phyloP scores from a whole-genome alignment of 306 rosid genomes.

The Cucurbita maxima region DNA sequence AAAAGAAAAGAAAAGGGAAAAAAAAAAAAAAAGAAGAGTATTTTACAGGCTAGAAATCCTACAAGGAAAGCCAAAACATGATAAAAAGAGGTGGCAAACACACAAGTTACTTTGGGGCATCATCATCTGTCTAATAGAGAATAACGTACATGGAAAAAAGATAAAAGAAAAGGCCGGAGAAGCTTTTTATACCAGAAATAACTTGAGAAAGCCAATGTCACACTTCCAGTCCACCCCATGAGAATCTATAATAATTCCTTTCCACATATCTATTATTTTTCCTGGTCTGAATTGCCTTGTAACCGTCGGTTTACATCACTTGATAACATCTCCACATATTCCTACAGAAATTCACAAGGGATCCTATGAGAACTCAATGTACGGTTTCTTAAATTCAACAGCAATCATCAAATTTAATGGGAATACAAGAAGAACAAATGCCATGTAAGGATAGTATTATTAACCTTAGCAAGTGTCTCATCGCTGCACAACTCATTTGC shows the following conservation, averaged over 20 bases:
- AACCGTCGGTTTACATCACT: slow-evolving; percentile 33
- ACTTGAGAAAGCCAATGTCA: neutral
- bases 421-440: neutral
- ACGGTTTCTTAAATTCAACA: neutral
- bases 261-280: neutral
- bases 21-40: neutral
- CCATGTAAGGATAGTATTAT: slow-evolving; percentile 8
- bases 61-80: neutral
- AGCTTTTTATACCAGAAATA: too few relatives aligned
- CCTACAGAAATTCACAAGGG: slow-evolving; percentile 27
- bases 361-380: neutral
- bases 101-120: neutral
- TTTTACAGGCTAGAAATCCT: neutral
- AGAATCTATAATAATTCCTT: neutral
- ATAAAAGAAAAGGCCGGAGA: too few relatives aligned
- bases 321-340: slow-evolving; percentile 55
- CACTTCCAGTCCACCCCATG: neutral
- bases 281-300: slow-evolving; percentile 28
- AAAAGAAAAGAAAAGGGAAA: neutral
- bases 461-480: slow-evolving; percentile 52
- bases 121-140: neutral
- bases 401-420: neutral
- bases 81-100: neutral
- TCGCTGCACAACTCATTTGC: slow-evolving; percentile 66
- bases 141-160: neutral